Evolutionary conservation across 768 basidiomycete species (phyloP).

Genomic region (Pleurotus tuber-regium): DNA sequence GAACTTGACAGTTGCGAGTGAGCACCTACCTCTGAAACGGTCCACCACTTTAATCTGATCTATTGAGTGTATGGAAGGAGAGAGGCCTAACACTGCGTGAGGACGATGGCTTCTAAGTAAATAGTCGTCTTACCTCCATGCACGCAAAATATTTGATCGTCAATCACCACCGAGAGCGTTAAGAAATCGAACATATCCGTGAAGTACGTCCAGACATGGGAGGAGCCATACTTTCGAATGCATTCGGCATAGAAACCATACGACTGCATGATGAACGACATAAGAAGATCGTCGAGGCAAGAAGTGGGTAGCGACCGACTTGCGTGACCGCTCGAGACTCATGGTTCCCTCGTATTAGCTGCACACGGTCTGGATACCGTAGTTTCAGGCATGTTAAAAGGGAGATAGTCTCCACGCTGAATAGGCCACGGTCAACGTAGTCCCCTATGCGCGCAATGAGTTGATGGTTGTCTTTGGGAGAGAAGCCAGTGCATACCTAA

Average conservation of each 20-base stretch:
- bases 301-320: slow-evolving; percentile 48
- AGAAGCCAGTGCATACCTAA: slow-evolving; percentile 62
- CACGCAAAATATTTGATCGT: slow-evolving; percentile 98
- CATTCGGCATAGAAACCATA: slow-evolving; percentile 99
- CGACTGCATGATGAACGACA: slow-evolving; percentile 52
- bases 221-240: slow-evolving; percentile 92
- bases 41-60: slow-evolving; percentile 99
- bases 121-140: slow-evolving; percentile 73
- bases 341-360: slow-evolving; percentile 96
- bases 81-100: slow-evolving; percentile 59
- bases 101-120: background rate
- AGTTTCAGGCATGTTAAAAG: slow-evolving; percentile 95
- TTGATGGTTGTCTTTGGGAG: background rate
- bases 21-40: slow-evolving; percentile 81
- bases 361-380: slow-evolving; percentile 94
- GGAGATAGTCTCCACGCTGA: slow-evolving; percentile 98
- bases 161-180: slow-evolving; percentile 95
- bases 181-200: slow-evolving; percentile 99
- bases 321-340: slow-evolving; percentile 98
- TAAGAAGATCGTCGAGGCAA: slow-evolving; percentile 11
- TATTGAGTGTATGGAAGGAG: slow-evolving; percentile 97
- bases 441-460: slow-evolving; percentile 60
- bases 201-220: slow-evolving; percentile 98
- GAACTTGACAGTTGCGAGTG: slow-evolving; percentile 18
- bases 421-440: slow-evolving; percentile 96